Conservation (phyloP, 2,329 filamentous ascomycete species). For the Boeremia lycopersici region DNA sequence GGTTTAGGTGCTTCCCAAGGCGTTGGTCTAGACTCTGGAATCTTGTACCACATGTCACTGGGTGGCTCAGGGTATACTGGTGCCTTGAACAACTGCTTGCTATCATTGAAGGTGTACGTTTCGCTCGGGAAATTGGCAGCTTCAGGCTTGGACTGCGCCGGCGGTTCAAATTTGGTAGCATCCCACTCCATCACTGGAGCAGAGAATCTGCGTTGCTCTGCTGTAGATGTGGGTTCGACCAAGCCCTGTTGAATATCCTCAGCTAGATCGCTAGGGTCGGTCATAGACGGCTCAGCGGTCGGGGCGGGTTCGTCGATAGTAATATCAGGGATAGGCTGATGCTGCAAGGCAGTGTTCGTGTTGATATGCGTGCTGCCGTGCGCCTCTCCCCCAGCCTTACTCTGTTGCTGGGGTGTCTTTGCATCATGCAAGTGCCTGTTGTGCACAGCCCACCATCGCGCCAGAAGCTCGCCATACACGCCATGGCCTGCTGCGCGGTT, state of each 20-base stretch:
- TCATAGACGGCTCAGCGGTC: constrained; percentile 51
- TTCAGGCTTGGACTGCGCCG: constrained; percentile 75
- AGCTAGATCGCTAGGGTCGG: constrained; percentile 50
- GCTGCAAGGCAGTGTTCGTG: constrained; percentile 20
- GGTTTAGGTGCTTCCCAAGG: constrained; percentile 66
- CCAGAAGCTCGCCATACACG: constrained; percentile 82
- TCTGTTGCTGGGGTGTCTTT: constrained; percentile 1
- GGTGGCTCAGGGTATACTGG: constrained; percentile 83
- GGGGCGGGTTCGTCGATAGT: constrained; percentile 37
- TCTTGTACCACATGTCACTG: constrained; percentile 85
- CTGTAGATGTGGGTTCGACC: constrained; percentile 51
- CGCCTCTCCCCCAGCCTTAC: constrained; percentile 10
- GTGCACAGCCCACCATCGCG: constrained; percentile 93
- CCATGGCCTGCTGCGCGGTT: constrained; percentile 57
- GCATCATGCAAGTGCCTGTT: constrained; percentile 75
- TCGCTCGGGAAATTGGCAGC: constrained; percentile 80
- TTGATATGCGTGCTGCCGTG: constrained; percentile 18
- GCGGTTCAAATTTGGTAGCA: constrained; percentile 61
- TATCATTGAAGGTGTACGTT: constrained; percentile 83
- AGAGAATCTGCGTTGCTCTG: constrained; percentile 59
- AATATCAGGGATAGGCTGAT: constrained; percentile 28
- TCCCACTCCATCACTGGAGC: constrained; percentile 68
- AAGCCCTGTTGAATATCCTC: constrained; percentile 53
- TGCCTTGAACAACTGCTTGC: constrained; percentile 75
- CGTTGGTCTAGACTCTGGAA: constrained; percentile 65